Evolutionary conservation across 768 basidiomycete genomes (phyloP), one percentile per base, ranked within the genome.

Genomic region (Daedaleopsis sinensis): DNA sequence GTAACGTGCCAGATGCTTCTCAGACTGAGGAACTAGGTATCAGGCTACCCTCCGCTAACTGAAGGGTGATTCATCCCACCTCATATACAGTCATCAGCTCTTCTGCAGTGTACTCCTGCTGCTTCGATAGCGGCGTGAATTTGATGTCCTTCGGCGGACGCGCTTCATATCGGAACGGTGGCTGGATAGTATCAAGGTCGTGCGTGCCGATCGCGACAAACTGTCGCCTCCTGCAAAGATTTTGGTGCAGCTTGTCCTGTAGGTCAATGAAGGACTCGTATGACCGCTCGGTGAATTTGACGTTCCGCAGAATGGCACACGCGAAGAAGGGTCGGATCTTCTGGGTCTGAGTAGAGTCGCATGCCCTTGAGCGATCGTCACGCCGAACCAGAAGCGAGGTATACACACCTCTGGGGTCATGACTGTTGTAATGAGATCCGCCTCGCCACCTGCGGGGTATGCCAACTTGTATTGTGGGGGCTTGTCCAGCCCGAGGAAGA

Each of bases 171-270:
- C 90, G 81, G 84, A 98, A 97, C 10, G 96, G 96, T 5, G 87
- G 81, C 58, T 86, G 81, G 57, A 99, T 77, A 4, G 91, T 93
- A 74, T 98, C 95, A 52, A 99, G 76, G 77, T 99, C 97, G 67
- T 99, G 97, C 1, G 97, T 99, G 58, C 97, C 97, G 65, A 99
- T 97, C 19, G 97, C 86, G 50, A 96, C 97, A 47, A 99, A 84
- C 70, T 91, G 92, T 59, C 97, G 81, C 65, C 90, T 81, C 59
- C 97, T 82, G 70, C 93, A 95, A 37, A 99, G 84, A 74, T 99
- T 99, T 71, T 96, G 91, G 72, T 99, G 97, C 52, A 99, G 82
- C 76, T 98, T 99, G 72, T 99, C 97, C 77, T 99, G 97, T n/a
- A 99, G 79, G 72, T 98, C 97, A 68, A 99, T 96, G 84, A 99